Conservation (phyloP, 768 basidiomycete species). For the Fibroporia radiculosa region DNA sequence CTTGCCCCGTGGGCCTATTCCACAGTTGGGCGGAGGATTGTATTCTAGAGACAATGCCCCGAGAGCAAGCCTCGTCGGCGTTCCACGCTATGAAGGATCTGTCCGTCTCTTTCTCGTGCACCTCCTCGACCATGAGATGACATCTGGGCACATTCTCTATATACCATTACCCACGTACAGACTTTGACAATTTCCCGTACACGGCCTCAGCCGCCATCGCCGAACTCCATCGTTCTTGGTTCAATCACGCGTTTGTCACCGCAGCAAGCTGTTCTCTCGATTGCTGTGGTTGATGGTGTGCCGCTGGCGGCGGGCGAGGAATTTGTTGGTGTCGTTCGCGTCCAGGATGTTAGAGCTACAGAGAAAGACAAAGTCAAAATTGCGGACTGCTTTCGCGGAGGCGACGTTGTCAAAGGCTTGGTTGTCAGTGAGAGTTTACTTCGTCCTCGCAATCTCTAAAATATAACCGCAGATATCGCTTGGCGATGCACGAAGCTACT, state of each 20-base stretch:
- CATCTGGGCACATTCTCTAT: slow-evolving; percentile 7
- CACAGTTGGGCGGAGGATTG: slow-evolving; percentile 56
- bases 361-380: slow-evolving; percentile 89
- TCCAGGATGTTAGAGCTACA: slow-evolving; percentile 83
- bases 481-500: slow-evolving; percentile 88
- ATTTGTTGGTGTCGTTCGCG: slow-evolving; percentile 81
- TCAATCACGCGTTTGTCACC: slow-evolving; percentile 79
- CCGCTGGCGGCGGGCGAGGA: slow-evolving; percentile 81
- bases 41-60: slow-evolving; percentile 57
- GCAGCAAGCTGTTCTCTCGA: slow-evolving; percentile 73
- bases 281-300: slow-evolving; percentile 80
- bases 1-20: slow-evolving; percentile 44
- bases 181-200: slow-evolving; percentile 54
- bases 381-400: slow-evolving; percentile 84
- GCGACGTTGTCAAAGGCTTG: slow-evolving; percentile 81
- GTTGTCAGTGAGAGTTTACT: no score
- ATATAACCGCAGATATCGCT: slow-evolving; percentile 62
- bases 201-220: slow-evolving; percentile 61
- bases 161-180: slow-evolving; percentile 26
- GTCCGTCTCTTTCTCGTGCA: slow-evolving; percentile 41
- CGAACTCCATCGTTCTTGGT: slow-evolving; percentile 75
- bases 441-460: not conserved
- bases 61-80: slow-evolving; percentile 66
- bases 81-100: slow-evolving; percentile 52
- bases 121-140: slow-evolving; percentile 13